Percentiles rank a stretch among this genome's conserved stretches.
phyloP scores from a whole-genome alignment of 352 stramenopile species.

The Salisapilia sapeloensis region DNA sequence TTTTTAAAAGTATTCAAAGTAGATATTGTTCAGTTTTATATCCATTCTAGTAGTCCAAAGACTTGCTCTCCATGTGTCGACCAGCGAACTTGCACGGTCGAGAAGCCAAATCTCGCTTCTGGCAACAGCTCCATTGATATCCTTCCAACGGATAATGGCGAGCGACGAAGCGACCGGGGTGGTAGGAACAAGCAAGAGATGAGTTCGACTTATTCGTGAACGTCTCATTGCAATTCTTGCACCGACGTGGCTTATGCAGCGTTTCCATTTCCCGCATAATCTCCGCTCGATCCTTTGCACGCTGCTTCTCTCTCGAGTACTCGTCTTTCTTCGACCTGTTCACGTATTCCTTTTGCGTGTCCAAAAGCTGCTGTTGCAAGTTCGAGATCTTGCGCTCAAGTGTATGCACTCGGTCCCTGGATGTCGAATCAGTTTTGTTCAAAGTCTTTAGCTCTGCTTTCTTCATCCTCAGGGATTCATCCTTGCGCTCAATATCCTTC shows the following conservation, averaged over 20 bases:
- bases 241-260: slow-evolving; percentile 52
- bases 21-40: no score
- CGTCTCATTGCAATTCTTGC: slow-evolving; percentile 69
- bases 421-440: slow-evolving; percentile 52
- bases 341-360: slow-evolving; percentile 65
- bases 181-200: slow-evolving; percentile 62
- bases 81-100: slow-evolving; percentile 67
- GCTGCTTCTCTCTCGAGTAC: slow-evolving; percentile 42
- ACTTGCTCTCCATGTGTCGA: slow-evolving; percentile 51
- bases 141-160: slow-evolving; percentile 66
- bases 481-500: slow-evolving; percentile 34
- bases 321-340: slow-evolving; percentile 69
- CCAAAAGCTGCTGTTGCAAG: slow-evolving; percentile 52
- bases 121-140: slow-evolving; percentile 73
- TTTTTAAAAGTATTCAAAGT: no score
- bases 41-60: slow-evolving; percentile 35
- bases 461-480: slow-evolving; percentile 44
- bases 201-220: slow-evolving; percentile 73
- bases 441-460: slow-evolving; percentile 71
- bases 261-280: slow-evolving; percentile 58
- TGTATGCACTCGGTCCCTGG: slow-evolving; percentile 62
- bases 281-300: slow-evolving; percentile 35
- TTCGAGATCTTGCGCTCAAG: slow-evolving; percentile 52
- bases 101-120: slow-evolving; percentile 62
- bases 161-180: slow-evolving; percentile 53